Percentiles rank a stretch among this genome's conserved stretches.
Evolutionary conservation across 345 rosid species (phyloP).

Genomic region (Tarenaya hassleriana): DNA sequence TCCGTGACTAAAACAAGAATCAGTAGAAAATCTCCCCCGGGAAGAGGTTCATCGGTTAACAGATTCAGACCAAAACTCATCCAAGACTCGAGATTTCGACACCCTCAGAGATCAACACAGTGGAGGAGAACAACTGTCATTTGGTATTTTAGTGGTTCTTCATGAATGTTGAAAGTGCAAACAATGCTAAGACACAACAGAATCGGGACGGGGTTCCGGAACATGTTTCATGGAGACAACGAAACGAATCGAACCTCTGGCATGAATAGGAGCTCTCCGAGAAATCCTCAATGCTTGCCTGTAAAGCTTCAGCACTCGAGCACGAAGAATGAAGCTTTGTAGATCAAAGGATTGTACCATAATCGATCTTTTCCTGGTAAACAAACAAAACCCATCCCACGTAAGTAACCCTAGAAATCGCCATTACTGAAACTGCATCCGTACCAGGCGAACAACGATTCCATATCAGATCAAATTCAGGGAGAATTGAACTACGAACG

Average conservation of each 20-base stretch:
- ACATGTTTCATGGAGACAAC: not conserved
- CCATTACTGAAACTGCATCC: not conserved
- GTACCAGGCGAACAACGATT: too few relatives aligned
- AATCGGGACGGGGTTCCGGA: not conserved
- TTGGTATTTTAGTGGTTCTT: not conserved
- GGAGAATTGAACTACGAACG: too few relatives aligned
- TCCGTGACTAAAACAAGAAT: not conserved
- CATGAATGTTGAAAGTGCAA: not conserved
- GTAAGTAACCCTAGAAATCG: not conserved
- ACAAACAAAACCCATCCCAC: not conserved
- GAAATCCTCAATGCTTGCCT: slow-evolving; percentile 69
- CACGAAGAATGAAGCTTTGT: slow-evolving; percentile 77
- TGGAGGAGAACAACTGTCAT: too few relatives aligned
- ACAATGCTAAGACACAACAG: not conserved
- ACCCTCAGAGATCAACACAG: too few relatives aligned
- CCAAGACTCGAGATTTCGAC: not conserved
- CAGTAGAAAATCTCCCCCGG: not conserved
- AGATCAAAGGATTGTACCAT: slow-evolving; percentile 52
- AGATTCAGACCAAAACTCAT: not conserved
- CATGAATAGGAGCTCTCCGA: slow-evolving; percentile 54
- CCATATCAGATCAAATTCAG: too few relatives aligned
- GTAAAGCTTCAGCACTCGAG: slow-evolving; percentile 78
- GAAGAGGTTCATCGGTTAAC: not conserved
- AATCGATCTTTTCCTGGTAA: not conserved
- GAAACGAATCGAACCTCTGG: slow-evolving; percentile 44